Evolutionary conservation across 1,284 basidiomycete species (phyloP), one percentile per base, ranked within the genome.

Genomic region (Pascua guehoae): DNA sequence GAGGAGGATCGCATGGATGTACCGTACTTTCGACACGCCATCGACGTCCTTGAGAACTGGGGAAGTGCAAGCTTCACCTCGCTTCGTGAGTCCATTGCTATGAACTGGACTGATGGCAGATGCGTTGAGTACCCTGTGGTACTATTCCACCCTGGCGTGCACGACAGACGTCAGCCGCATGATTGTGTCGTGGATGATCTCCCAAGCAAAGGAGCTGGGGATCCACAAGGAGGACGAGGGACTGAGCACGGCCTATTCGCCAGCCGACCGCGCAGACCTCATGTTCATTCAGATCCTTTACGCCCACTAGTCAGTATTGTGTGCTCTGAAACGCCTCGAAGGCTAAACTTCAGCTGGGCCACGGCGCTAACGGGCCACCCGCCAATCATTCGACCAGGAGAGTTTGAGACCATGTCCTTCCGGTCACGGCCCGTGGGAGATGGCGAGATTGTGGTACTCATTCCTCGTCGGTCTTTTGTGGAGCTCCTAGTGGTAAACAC

Each of bases 401-500:
- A 63, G 51, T 63, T 60, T 51, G 61, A 63, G 49, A 51, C 32
- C 40, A 55, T 57, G 51, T 48, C 52, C 14, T 59, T 59, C 43
- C 49, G 53, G 2, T 59, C 57, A 11, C 53, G 57, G 14, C 57
- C 57, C 7, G 47, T 55, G 7, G 4, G 41, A 3, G 57, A 59
- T 10, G 38, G 14, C 46, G 53, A 53, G 41, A 37, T 45, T 1
- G 42, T 41, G 10, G 47, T 61, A 3, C 46, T 62, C 18, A 55
- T 64, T 7, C 57, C 57, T 2, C 53, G 57, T 4, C 62, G 59
- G 8, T 41, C 51, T 1, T 42, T 64, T 10, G 51, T 49, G 17
- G 62, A 64, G 54, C 49, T 64, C 1, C 49, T 61, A n/a, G 50
- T 58, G 3, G 37, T 64, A 41, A 64, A 64, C 45, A 64, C 63